Base-by-base conservation (phyloP, 2,329 filamentous ascomycete species). In the Curvularia sp. region DNA sequence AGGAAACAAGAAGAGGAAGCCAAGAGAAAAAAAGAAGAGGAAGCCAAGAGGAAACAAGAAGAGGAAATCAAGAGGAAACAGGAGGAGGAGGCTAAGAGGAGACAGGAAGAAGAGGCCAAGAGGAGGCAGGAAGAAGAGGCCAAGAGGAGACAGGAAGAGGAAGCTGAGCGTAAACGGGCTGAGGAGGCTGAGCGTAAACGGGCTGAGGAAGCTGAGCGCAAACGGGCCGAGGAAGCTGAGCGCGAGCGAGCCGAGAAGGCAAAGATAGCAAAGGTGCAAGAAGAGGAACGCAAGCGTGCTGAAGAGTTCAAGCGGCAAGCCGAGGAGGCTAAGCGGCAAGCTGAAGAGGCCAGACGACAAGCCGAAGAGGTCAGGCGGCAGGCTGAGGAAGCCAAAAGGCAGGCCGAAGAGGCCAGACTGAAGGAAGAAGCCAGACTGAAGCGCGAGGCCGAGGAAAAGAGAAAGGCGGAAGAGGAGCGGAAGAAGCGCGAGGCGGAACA, bases 241-340 rank as follows among this genome's bases (percentile, higher is more conserved):
- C 81, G 87, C 49, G 87, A 91, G 68, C 27, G 87, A 90, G 65
- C 87, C 88, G 67, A 53, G 76, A 62, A 76, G 57, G 68, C 74
- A 27, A 56, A 58, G 19, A 57, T 47, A 1, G 59, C 61, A 51
- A 53, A 60, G 10, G 60, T 53, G 25, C 48, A 55, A 36, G 60
- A 78, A 34, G 57, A 71, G 68, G 74, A 72, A 65, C 74, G 59
- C 66, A 74, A 34, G 67, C 74, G 70, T 74, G 58, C 68, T 74
- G 46, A 86, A 86, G 45, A 67, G 65, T 38, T 60, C 55, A 25
- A 74, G 60, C 69, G 76, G 51, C 61, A 60, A 28, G 61, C 60
- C 57, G 86, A 72, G 48, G 67, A 71, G 30, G 70, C 67, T 49
- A 56, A 59, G 10, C 61, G 64, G 42, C 61, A 66, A 18, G 77